A percentile compares a stretch with the other conserved stretches of the same genome.
Evolutionary conservation across 2,329 filamentous ascomycete species (phyloP).

Genomic region (Phyllosticta paracitricarpa): DNA sequence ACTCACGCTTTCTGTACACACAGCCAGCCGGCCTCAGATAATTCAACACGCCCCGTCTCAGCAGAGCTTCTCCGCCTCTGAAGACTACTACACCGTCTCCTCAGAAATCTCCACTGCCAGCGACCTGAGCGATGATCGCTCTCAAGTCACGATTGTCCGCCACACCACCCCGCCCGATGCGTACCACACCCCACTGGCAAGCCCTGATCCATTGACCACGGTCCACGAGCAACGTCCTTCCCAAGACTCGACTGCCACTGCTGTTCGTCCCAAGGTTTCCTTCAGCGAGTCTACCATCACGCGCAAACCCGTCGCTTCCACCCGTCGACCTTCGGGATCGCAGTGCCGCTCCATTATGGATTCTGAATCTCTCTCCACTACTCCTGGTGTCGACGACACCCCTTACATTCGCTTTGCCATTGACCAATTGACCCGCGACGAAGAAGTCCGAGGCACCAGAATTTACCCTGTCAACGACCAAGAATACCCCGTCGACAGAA

Average conservation of each 20-base stretch:
- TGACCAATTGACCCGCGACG: slow-evolving; percentile 70
- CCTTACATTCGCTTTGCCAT: slow-evolving; percentile 87
- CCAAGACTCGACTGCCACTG: neutral
- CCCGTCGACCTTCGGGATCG: neutral
- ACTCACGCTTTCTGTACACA: neutral
- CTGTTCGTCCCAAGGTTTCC: slow-evolving; percentile 20
- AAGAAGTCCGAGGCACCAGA: slow-evolving; percentile 48
- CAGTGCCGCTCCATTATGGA: slow-evolving; percentile 14
- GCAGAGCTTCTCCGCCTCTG: slow-evolving; percentile 38
- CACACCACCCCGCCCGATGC: slow-evolving; percentile 28
- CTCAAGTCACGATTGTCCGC: slow-evolving; percentile 15
- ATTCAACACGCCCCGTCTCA: slow-evolving; percentile 32
- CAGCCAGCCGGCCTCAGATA: slow-evolving; percentile 29
- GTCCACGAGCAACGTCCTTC: slow-evolving; percentile 4
- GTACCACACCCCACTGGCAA: slow-evolving; percentile 23
- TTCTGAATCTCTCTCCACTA: slow-evolving; percentile 24
- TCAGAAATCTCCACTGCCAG: slow-evolving; percentile 25
- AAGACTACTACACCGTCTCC: slow-evolving; percentile 42
- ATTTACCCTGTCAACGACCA: slow-evolving; percentile 33
- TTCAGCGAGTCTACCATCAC: slow-evolving; percentile 16
- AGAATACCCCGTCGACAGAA: slow-evolving; percentile 42
- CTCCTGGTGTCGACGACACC: slow-evolving; percentile 69
- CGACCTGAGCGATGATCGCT: slow-evolving; percentile 25
- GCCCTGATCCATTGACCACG: slow-evolving; percentile 20
- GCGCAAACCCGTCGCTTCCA: slow-evolving; percentile 1